phyloP scores from a whole-genome alignment of 148 eudicot species.

The Cornus controversa region DNA sequence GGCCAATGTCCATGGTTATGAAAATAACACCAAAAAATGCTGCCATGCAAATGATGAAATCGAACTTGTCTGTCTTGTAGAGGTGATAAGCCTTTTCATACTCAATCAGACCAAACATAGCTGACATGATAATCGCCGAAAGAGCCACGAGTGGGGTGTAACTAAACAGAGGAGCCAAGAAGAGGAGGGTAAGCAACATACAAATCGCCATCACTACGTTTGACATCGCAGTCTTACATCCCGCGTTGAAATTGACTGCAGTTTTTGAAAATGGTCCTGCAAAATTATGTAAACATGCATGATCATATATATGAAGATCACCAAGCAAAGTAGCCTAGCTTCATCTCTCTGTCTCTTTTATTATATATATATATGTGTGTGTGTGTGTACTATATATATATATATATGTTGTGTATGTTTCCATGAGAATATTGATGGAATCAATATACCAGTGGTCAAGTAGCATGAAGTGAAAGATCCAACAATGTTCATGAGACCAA shows the following conservation, averaged over 20 bases:
- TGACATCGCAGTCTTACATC: constrained; percentile 75
- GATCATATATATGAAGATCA: too few species aligned
- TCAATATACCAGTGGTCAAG: constrained; percentile 82
- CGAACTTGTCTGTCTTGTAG: constrained; percentile 78
- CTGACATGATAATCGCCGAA: constrained; percentile 86
- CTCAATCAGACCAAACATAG: constrained; percentile 82
- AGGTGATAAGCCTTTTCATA: constrained; percentile 56
- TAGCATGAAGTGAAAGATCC: constrained; percentile 95
- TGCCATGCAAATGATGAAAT: constrained; percentile 73
- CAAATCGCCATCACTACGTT: constrained; percentile 68
- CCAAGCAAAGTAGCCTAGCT: too few species aligned
- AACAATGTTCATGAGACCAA: constrained; percentile 87
- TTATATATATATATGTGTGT: too few species aligned
- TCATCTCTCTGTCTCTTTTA: too few species aligned
- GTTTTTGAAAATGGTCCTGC: constrained; percentile 95
- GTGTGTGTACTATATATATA: too few species aligned
- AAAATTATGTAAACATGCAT: not conserved
- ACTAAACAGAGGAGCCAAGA: constrained; percentile 82
- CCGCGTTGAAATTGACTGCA: constrained; percentile 83
- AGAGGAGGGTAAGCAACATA: constrained; percentile 64
- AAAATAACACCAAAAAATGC: constrained; percentile 81
- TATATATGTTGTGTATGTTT: too few species aligned
- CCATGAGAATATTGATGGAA: too few species aligned
- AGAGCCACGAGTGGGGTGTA: constrained; percentile 88
- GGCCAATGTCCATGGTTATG: constrained; percentile 85